Evolutionary conservation across 768 basidiomycete species (phyloP).

Genomic region (Hypholoma fasciculare): DNA sequence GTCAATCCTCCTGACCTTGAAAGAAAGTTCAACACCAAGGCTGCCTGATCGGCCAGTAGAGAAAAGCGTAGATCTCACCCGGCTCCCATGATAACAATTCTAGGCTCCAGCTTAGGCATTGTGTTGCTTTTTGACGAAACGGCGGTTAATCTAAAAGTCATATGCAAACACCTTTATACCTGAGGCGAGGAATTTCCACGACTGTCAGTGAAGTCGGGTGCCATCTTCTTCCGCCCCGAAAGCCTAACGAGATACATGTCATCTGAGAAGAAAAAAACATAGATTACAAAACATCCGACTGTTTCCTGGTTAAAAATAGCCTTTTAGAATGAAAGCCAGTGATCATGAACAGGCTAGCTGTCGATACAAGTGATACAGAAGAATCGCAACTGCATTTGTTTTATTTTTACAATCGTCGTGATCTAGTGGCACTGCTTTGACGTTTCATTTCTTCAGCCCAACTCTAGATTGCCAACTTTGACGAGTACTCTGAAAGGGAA

Average conservation of each 20-base stretch:
- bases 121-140: not conserved
- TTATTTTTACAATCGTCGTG: no score
- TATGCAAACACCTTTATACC: no score
- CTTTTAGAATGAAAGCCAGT: no score
- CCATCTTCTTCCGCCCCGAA: no score
- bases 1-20: constrained; percentile 41
- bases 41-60: not conserved
- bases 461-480: constrained; percentile 65
- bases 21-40: not conserved
- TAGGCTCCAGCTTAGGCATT: constrained; percentile 8
- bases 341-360: no score
- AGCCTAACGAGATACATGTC: no score
- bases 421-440: no score
- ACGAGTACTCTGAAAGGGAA: constrained; percentile 76
- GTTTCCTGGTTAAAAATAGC: no score
- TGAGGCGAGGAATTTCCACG: not conserved
- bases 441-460: constrained; percentile 29
- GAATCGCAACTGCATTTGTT: no score
- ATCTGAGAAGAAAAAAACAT: no score
- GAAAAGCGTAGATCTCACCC: constrained; percentile 20
- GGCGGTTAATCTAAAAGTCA: not conserved
- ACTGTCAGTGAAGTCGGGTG: not conserved
- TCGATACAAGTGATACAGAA: no score
- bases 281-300: no score
- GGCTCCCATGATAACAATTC: constrained; percentile 32